Percentiles rank a stretch among this genome's conserved stretches.
Conservation (phyloP, 768 basidiomycete species). For the Mycena rebaudengoi region DNA sequence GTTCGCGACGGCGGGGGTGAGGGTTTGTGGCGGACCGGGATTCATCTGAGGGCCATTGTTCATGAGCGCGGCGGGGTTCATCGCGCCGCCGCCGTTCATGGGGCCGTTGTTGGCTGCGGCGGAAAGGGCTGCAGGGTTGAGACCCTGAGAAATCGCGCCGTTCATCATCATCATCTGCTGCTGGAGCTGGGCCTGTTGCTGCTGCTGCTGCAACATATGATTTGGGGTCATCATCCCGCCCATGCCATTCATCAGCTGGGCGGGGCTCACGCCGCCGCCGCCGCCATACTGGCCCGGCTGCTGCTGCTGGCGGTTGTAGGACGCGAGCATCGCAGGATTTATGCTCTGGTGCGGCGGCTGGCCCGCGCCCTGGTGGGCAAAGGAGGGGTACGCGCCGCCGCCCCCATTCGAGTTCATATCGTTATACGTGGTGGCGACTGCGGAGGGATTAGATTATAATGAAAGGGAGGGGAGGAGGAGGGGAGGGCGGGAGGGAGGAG, state of each 20-base stretch:
- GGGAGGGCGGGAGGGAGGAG: too few relatives aligned
- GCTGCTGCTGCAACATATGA: constrained; percentile 25
- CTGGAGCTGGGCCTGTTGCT: constrained; percentile 18
- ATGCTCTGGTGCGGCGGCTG: constrained; percentile 22
- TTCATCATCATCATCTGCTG: constrained; percentile 23
- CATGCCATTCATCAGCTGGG: constrained; percentile 23
- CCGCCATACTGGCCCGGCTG: constrained; percentile 3
- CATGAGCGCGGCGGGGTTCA: not conserved
- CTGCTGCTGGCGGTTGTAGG: constrained; percentile 13
- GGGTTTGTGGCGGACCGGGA: not conserved
- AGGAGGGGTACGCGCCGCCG: constrained; percentile 10
- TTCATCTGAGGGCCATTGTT: not conserved
- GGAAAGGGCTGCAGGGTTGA: constrained; percentile 20
- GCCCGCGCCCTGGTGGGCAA: not conserved
- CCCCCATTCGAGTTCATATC: not conserved
- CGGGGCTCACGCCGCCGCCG: constrained; percentile 19
- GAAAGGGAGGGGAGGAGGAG: not conserved
- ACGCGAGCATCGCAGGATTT: constrained; percentile 29
- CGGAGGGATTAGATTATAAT: constrained; percentile 3
- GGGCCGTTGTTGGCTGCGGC: constrained; percentile 13
- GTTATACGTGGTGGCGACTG: not conserved
- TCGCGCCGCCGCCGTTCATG: constrained; percentile 7
- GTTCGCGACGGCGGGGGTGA: too few relatives aligned
- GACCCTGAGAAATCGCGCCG: not conserved
- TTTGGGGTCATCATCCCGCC: constrained; percentile 3